phyloP scores from a whole-genome alignment of 495 filamentous ascomycete species.

The Trichoderma erinaceum region DNA sequence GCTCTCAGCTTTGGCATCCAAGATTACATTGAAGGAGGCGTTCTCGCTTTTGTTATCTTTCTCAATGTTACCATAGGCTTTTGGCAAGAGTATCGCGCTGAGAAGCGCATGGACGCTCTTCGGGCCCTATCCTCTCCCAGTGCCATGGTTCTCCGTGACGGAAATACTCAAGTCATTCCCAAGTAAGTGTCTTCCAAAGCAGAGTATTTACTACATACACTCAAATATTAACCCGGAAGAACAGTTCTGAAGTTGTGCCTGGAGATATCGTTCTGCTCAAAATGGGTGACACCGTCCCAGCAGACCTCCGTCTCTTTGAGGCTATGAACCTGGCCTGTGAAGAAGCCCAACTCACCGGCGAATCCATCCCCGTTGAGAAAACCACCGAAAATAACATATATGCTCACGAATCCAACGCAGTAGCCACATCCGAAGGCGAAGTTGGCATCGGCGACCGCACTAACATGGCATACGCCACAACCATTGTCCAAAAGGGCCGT shows the following conservation, averaged over 20 bases:
- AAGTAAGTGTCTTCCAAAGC: constrained; percentile 14
- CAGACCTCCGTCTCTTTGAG: constrained; percentile 68
- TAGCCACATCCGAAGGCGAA: constrained; percentile 34
- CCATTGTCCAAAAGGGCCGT: constrained; percentile 61
- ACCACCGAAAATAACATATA: constrained; percentile 27
- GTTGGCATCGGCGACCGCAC: constrained; percentile 57
- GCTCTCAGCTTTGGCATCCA: constrained; percentile 70
- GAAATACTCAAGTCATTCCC: constrained; percentile 28
- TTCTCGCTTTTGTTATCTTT: constrained; percentile 72
- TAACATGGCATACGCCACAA: constrained; percentile 66
- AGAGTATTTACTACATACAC: neutral
- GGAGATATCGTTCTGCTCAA: constrained; percentile 76
- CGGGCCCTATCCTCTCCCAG: constrained; percentile 71
- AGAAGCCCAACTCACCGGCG: constrained; percentile 63
- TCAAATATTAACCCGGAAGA: neutral
- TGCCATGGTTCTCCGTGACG: constrained; percentile 69
- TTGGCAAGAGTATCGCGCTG: constrained; percentile 76
- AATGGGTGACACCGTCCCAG: constrained; percentile 79
- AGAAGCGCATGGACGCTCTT: constrained; percentile 80
- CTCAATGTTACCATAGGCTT: constrained; percentile 77
- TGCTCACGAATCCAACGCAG: constrained; percentile 1
- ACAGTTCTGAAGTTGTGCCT: constrained; percentile 66
- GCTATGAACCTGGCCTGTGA: constrained; percentile 72
- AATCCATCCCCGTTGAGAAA: constrained; percentile 58
- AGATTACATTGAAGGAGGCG: constrained; percentile 79